These are phyloP conservation scores for Suillus luteus DNA, from an alignment of 768 basidiomycete species.

Conservation along the genomic window DNA sequence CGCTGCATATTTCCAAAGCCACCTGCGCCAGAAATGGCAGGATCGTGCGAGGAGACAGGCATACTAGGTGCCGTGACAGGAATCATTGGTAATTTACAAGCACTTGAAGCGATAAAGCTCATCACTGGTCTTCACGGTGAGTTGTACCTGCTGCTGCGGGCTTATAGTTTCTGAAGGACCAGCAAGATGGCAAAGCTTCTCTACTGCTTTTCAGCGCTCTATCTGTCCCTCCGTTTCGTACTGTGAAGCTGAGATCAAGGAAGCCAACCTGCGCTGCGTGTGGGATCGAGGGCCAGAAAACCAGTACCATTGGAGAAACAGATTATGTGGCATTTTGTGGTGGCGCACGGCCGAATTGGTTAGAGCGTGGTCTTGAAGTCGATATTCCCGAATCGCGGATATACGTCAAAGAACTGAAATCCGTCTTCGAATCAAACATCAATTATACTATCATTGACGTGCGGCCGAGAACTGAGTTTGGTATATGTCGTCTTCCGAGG, in stretches of 20 bases:
- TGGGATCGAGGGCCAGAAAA: slow-evolving; percentile 48
- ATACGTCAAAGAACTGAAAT: slow-evolving; percentile 50
- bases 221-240: slow-evolving; percentile 71
- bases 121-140: slow-evolving; percentile 67
- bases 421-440: slow-evolving; percentile 35
- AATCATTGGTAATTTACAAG: slow-evolving; percentile 87
- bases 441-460: slow-evolving; percentile 67
- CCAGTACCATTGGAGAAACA: slow-evolving; percentile 51
- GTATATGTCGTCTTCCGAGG: slow-evolving; percentile 77
- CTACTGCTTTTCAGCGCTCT: slow-evolving; percentile 79
- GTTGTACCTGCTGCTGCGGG: slow-evolving; percentile 17
- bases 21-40: slow-evolving; percentile 59
- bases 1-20: slow-evolving; percentile 90
- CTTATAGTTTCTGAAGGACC: slow-evolving; percentile 11
- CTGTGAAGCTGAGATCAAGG: slow-evolving; percentile 74
- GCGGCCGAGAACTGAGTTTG: slow-evolving; percentile 75
- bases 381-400: slow-evolving; percentile 46
- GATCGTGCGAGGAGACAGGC: slow-evolving; percentile 87
- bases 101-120: slow-evolving; percentile 83
- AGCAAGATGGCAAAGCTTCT: slow-evolving; percentile 57
- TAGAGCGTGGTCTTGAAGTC: slow-evolving; percentile 48
- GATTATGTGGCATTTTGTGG: slow-evolving; percentile 92
- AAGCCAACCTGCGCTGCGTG: slow-evolving; percentile 78
- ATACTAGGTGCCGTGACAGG: slow-evolving; percentile 90
- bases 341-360: slow-evolving; percentile 68